Conservation (phyloP, 1,284 basidiomycete species). For the Irpex rosettiformis region DNA sequence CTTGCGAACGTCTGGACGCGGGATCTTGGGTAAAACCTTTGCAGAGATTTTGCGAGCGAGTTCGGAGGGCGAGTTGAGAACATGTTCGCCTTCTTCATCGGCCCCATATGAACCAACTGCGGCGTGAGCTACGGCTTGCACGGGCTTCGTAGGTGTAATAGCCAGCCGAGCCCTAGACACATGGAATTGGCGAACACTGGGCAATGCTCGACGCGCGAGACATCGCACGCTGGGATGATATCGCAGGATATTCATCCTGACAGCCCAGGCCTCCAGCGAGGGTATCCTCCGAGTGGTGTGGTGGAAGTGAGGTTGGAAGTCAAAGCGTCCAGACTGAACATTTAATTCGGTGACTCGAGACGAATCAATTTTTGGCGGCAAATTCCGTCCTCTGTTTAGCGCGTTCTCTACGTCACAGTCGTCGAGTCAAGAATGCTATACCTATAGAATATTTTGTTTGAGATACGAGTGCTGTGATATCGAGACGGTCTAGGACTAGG, state of each 20-base stretch:
- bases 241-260: conserved; percentile 20
- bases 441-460: not conserved
- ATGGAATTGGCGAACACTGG: conserved; percentile 30
- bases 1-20: conserved; percentile 88
- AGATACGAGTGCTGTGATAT: too few relatives aligned
- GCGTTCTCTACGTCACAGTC: not conserved
- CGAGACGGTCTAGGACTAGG: too few relatives aligned
- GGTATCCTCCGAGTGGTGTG: not conserved
- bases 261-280: not conserved
- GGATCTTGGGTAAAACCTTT: conserved; percentile 84
- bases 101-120: conserved; percentile 28
- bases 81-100: conserved; percentile 67
- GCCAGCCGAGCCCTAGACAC: conserved; percentile 28
- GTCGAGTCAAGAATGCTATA: not conserved
- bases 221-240: conserved; percentile 17
- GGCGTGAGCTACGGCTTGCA: conserved; percentile 30
- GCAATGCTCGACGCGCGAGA: conserved; percentile 15
- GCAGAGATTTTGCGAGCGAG: conserved; percentile 89
- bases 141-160: conserved; percentile 36
- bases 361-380: conserved; percentile 4
- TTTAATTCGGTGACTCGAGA: conserved; percentile 1
- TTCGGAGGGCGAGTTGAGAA: conserved; percentile 89
- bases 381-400: not conserved
- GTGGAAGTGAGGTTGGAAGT: conserved; percentile 1
- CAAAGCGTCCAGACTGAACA: not conserved